These are phyloP conservation scores for Chondrostereum purpureum DNA, from an alignment of 1,284 basidiomycete genomes.

Conservation along the genomic window DNA sequence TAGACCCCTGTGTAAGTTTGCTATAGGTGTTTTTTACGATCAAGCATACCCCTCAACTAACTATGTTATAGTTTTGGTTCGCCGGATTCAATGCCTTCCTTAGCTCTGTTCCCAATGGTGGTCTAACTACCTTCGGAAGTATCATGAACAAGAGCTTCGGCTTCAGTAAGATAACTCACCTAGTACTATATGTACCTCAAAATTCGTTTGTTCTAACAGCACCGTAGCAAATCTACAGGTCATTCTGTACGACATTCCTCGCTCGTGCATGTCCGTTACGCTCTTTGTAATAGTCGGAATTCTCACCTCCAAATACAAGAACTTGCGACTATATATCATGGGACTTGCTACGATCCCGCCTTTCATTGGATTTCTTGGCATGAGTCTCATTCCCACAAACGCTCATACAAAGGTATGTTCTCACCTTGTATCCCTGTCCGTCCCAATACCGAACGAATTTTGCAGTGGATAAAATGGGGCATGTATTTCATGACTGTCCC, in stretches of 20 bases:
- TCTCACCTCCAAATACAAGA: conserved; percentile 10
- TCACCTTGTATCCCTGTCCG: background rate
- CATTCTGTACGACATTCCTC: conserved; percentile 13
- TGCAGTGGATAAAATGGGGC: conserved; percentile 14
- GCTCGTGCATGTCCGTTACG: conserved; percentile 9
- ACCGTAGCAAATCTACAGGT: no score
- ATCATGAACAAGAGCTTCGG: conserved; percentile 13
- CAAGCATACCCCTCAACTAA: no score
- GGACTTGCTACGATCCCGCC: conserved; percentile 10
- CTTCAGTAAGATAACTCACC: conserved; percentile 11
- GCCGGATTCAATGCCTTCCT: conserved; percentile 12
- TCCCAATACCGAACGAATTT: background rate
- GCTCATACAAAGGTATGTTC: conserved; percentile 3
- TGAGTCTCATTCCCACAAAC: conserved; percentile 9
- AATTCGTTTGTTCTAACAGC: conserved; percentile 5
- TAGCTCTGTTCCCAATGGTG: conserved; percentile 15
- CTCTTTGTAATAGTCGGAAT: conserved; percentile 14
- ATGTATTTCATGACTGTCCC: conserved; percentile 11
- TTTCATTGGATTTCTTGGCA: conserved; percentile 11
- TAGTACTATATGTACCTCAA: background rate
- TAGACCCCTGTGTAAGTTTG: conserved; percentile 13
- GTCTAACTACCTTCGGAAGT: conserved; percentile 15
- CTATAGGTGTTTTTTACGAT: no score
- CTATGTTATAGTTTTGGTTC: conserved; percentile 11
- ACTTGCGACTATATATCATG: conserved; percentile 13